These are phyloP conservation scores for Smallanthus sonchifolius DNA, from an alignment of 129 eudicot species.

Conservation along the genomic window DNA sequence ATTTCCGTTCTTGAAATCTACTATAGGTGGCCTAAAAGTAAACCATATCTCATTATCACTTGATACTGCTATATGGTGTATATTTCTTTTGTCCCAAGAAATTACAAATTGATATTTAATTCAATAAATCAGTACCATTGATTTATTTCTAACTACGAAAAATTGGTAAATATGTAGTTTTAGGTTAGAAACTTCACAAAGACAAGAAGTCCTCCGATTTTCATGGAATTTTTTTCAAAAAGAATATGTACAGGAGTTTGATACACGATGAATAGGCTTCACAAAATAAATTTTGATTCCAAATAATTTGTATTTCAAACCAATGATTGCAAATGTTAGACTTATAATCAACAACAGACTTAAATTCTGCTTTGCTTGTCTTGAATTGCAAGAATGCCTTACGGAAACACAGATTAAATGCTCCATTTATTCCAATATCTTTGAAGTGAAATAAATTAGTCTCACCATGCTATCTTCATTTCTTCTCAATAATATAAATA, in stretches of 20 bases:
- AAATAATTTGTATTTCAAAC: background rate
- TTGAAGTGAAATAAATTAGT: too few species aligned
- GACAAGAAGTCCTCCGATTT: background rate
- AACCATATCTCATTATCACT: background rate
- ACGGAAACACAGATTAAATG: background rate
- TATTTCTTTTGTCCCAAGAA: background rate
- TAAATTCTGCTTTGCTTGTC: too few species aligned
- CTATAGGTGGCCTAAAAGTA: background rate
- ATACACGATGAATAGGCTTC: background rate
- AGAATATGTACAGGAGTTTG: background rate
- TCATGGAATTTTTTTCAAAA: background rate
- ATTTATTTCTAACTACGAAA: background rate
- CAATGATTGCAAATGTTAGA: too few species aligned
- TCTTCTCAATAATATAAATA: constrained; percentile 7
- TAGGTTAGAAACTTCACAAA: background rate
- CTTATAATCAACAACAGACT: too few species aligned
- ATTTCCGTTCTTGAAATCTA: background rate
- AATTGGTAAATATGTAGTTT: constrained; percentile 6
- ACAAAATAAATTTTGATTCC: background rate
- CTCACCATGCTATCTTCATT: background rate
- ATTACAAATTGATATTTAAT: background rate
- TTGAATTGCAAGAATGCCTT: background rate
- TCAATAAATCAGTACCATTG: background rate
- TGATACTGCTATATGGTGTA: background rate
- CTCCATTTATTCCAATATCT: background rate